Conservation (phyloP, 2,329 filamentous ascomycete genomes). For the Exophiala calicioides region DNA sequence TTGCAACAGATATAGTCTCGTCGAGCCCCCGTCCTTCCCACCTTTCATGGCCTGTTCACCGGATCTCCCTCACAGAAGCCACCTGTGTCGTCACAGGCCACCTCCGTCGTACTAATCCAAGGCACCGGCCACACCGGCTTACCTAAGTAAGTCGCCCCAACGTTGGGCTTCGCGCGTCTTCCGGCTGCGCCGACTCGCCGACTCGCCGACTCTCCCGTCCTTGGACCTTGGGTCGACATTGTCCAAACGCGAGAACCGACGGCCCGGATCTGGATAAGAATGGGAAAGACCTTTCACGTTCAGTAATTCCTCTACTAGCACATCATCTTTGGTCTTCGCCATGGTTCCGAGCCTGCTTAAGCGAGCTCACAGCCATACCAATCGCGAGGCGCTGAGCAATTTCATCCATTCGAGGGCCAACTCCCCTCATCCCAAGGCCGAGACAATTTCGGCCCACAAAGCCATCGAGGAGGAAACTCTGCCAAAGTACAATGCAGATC, state of each 20-base stretch:
- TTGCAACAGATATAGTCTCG: not conserved
- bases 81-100: too few species aligned
- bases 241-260: not conserved
- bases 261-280: not conserved
- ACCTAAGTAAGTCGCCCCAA: constrained; percentile 5
- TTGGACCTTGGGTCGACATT: too few species aligned
- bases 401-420: constrained; percentile 21
- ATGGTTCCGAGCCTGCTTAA: constrained; percentile 26
- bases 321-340: constrained; percentile 1
- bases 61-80: too few species aligned
- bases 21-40: not conserved
- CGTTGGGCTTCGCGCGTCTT: not conserved
- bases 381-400: constrained; percentile 21
- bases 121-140: constrained; percentile 3
- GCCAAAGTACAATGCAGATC: constrained; percentile 38
- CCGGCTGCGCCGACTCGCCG: constrained; percentile 10
- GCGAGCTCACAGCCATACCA: constrained; percentile 25
- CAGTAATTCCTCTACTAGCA: constrained; percentile 4
- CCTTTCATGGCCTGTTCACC: not conserved
- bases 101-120: too few species aligned
- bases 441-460: constrained; percentile 28
- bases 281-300: constrained; percentile 1
- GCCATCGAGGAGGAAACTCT: constrained; percentile 44
- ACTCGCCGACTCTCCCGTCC: not conserved
- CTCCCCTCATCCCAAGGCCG: constrained; percentile 26